Conservation (phyloP, 2,329 filamentous ascomycete species). For the Aspergillus arachidicola region DNA sequence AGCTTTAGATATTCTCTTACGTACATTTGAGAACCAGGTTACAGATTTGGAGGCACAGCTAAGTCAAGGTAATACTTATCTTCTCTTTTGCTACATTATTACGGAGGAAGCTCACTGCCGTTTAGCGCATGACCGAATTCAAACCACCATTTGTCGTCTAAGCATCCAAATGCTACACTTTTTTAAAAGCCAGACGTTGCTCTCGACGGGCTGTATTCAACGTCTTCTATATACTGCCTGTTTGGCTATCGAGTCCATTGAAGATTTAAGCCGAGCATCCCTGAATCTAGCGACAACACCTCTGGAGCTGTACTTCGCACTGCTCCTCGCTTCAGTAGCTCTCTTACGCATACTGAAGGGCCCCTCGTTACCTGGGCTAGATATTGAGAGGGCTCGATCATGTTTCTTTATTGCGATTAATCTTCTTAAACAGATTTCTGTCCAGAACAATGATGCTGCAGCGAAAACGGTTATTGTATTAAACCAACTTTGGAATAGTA, state of each 20-base stretch:
- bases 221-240: constrained; percentile 34
- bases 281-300: constrained; percentile 28
- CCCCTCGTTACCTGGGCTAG: constrained; percentile 30
- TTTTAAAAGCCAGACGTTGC: constrained; percentile 34
- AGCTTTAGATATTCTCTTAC: constrained; percentile 39
- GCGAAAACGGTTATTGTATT: constrained; percentile 37
- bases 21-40: constrained; percentile 39
- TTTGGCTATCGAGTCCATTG: constrained; percentile 32
- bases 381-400: constrained; percentile 36
- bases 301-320: constrained; percentile 30
- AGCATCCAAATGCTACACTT: constrained; percentile 41
- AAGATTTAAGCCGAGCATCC: constrained; percentile 25
- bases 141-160: constrained; percentile 34
- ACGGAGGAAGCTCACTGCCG: not conserved
- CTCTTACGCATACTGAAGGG: constrained; percentile 46
- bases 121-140: constrained; percentile 35
- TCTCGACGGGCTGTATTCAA: constrained; percentile 29
- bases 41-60: constrained; percentile 39
- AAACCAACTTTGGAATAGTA: constrained; percentile 46
- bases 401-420: constrained; percentile 42
- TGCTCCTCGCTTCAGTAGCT: constrained; percentile 34
- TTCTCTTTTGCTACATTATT: not conserved
- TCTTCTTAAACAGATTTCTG: constrained; percentile 41
- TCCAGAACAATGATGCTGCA: constrained; percentile 39
- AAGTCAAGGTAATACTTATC: constrained; percentile 29